Conservation (phyloP, 768 basidiomycete genomes). For the Termitomyces bulborhizus region DNA sequence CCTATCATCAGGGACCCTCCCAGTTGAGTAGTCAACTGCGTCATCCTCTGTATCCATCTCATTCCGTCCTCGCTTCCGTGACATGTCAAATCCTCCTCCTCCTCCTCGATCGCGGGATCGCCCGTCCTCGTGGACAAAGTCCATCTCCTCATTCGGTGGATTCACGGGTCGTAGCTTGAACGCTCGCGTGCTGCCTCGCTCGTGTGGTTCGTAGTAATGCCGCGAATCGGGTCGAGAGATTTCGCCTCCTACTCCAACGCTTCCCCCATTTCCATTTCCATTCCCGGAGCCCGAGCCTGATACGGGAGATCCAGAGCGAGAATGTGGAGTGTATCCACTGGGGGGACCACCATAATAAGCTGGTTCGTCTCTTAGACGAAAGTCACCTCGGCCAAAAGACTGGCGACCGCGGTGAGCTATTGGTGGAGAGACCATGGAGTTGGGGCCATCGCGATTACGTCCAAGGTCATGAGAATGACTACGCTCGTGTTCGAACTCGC, state of each 20-base stretch:
- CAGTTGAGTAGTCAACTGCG: constrained; percentile 31
- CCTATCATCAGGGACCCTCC: constrained; percentile 42
- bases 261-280: constrained; percentile 3
- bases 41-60: constrained; percentile 65
- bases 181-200: constrained; percentile 28
- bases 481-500: constrained; percentile 26
- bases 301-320: constrained; percentile 54
- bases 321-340: constrained; percentile 30
- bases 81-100: constrained; percentile 11
- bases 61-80: constrained; percentile 52
- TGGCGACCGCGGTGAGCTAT: constrained; percentile 29
- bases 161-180: constrained; percentile 49
- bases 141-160: constrained; percentile 41
- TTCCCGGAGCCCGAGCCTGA: constrained; percentile 48
- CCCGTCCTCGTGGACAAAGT: constrained; percentile 51
- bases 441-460: constrained; percentile 17
- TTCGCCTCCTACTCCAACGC: constrained; percentile 22
- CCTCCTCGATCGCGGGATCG: constrained; percentile 36
- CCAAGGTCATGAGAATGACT: constrained; percentile 24
- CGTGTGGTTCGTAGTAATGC: constrained; percentile 42
- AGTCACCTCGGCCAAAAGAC: constrained; percentile 22
- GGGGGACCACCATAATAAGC: constrained; percentile 26
- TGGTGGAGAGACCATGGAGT: constrained; percentile 35
- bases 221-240: constrained; percentile 50
- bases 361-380: constrained; percentile 22